A percentile compares a stretch with the other conserved stretches of the same genome.
Evolutionary conservation across 2,329 filamentous ascomycete genomes (phyloP).

Genomic region (Alternaria angustiovoidea): DNA sequence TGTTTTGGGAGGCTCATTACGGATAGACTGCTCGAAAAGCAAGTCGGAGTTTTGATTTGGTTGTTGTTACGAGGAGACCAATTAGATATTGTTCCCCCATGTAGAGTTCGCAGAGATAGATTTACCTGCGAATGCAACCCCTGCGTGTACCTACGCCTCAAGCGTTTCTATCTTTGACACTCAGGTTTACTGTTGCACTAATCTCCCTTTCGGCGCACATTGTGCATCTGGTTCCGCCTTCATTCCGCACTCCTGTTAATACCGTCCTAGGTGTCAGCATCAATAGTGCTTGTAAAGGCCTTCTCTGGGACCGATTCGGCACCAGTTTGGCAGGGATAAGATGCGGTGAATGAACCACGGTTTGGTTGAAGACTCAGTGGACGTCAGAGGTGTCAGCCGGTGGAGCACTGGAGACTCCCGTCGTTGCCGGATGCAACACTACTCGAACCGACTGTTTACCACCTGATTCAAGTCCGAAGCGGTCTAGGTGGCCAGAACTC

Average conservation of each 20-base stretch:
- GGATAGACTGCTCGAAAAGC: slow-evolving; percentile 9
- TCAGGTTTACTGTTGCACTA: background rate
- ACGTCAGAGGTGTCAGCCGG: slow-evolving; percentile 10
- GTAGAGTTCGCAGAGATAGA: slow-evolving; percentile 10
- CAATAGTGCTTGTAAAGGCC: background rate
- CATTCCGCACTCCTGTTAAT: background rate
- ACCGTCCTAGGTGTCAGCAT: background rate
- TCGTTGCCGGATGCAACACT: slow-evolving; percentile 5
- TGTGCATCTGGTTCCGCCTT: background rate
- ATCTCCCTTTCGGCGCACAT: background rate
- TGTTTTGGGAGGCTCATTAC: slow-evolving; percentile 1
- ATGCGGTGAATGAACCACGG: slow-evolving; percentile 22
- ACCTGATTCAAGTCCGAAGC: slow-evolving; percentile 4
- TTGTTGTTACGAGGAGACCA: background rate
- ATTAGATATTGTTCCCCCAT: background rate
- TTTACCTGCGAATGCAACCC: slow-evolving; percentile 6
- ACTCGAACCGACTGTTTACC: background rate
- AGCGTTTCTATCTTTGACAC: background rate
- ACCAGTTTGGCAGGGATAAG: slow-evolving; percentile 9
- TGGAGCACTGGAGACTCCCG: slow-evolving; percentile 8
- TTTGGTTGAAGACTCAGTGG: slow-evolving; percentile 5
- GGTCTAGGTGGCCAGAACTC: slow-evolving; percentile 6
- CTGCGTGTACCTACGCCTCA: background rate
- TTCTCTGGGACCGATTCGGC: slow-evolving; percentile 6
- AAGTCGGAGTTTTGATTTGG: slow-evolving; percentile 8